A percentile compares a stretch with the other conserved stretches of the same genome.
phyloP scores from a whole-genome alignment of 129 eudicot species.

The Pseudognaphalium luteoalbum region DNA sequence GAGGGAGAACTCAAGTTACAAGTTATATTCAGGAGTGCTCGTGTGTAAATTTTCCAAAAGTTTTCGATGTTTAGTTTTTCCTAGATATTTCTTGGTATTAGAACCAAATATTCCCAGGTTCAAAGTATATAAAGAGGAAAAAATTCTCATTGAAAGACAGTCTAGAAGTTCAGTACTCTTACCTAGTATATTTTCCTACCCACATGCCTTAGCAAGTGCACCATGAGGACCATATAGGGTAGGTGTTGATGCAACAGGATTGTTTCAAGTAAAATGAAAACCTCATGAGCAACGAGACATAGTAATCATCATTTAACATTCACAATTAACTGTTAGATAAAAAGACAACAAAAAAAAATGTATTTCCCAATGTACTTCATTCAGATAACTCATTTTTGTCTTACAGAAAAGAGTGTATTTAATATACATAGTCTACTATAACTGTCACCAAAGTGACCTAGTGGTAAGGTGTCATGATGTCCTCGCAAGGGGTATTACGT shows the following conservation, averaged over 20 bases:
- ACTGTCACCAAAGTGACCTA: too few relatives aligned
- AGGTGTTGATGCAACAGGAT: too few relatives aligned
- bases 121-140: too few relatives aligned
- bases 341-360: not conserved
- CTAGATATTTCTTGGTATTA: too few relatives aligned
- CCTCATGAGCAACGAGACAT: not conserved
- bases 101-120: too few relatives aligned
- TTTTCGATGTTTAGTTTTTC: not conserved
- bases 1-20: not conserved
- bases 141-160: too few relatives aligned
- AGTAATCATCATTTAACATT: not conserved
- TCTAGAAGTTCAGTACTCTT: too few relatives aligned
- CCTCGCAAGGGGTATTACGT: too few relatives aligned
- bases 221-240: too few relatives aligned
- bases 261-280: not conserved
- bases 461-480: too few relatives aligned
- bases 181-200: too few relatives aligned
- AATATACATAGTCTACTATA: not conserved
- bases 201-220: too few relatives aligned
- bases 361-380: not conserved
- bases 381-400: slow-evolving; percentile 5
- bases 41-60: not conserved
- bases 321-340: not conserved
- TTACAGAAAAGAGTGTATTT: not conserved
- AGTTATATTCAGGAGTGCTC: not conserved